Base-by-base conservation (phyloP, 1,284 basidiomycete genomes). In the Puccinia coronata region DNA sequence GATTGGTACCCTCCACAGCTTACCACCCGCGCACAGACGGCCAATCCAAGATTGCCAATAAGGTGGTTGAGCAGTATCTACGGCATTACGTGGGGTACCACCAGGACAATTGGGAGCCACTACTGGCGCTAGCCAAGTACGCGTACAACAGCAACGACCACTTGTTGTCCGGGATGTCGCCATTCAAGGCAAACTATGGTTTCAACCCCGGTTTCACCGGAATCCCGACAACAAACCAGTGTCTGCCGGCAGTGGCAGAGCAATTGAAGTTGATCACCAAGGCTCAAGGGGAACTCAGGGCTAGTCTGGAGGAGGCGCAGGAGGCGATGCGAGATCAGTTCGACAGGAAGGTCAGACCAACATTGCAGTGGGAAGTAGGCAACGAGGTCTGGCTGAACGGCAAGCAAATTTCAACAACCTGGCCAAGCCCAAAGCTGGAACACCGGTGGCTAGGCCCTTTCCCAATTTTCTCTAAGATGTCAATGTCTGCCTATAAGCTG, bases 71-170 rank as follows among this genome's bases (percentile, higher is more conserved):
- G 71, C 70, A 51, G 77, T 83, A 81, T 47, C 71, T 84, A 18
- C 82, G 82, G 2, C 51, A 39, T 51, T 85, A 82, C 73, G 43
- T 43, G 16, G 0, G 57, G 8, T 80, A 84, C 69, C 0, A 78
- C 3, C 80, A 83, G 47, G 71, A 83, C 36, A 73, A 84, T 65
- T 86, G 85, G 86, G 31, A 12, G 12, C 69, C 83, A 83, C 86
- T 0, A 16, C 43, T 47, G 43, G 9, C 16, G 43, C 6, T 8
- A 6, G 43, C 43, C 16, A 85, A 88, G 61, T 88, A 88, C 47
- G 43, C 84, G 0, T 83, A 85, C 76, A 87, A 87, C 83, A 85
- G 87, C 84, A 25, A 57, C 5, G n/a, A 25, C 8, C 88, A 87
- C 39, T 16, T 81, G 0, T 82, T 85, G 0, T 87, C 84, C n/a